phyloP scores from a whole-genome alignment of 164 flowering plant genomes.

The Chloranthus sessilifolius region DNA sequence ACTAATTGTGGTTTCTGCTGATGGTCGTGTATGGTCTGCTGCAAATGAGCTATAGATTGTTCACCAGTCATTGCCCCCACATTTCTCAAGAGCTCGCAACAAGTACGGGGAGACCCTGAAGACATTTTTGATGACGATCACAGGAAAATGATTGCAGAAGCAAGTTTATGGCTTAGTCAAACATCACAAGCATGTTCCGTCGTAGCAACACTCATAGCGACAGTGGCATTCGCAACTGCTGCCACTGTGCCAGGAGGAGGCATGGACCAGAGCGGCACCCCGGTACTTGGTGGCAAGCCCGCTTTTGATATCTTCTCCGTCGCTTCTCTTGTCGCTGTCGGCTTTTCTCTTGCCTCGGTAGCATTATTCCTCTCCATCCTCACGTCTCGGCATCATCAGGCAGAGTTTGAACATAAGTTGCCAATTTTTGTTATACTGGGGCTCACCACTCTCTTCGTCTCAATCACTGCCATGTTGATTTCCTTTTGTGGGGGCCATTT shows the following conservation, averaged over 20 bases:
- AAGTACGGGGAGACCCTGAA: slow-evolving; percentile 14
- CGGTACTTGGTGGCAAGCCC: slow-evolving; percentile 11
- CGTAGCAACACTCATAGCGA: slow-evolving; percentile 17
- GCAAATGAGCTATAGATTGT: too few species aligned
- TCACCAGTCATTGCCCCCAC: slow-evolving; percentile 14
- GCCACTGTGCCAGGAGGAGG: slow-evolving; percentile 22
- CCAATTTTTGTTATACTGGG: slow-evolving; percentile 16
- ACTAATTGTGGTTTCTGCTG: too few species aligned
- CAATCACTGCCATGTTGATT: slow-evolving; percentile 21
- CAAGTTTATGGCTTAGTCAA: slow-evolving; percentile 20
- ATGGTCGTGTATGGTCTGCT: too few species aligned
- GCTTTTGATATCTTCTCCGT: slow-evolving; percentile 19
- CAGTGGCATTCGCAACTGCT: slow-evolving; percentile 30
- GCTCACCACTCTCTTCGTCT: slow-evolving; percentile 19
- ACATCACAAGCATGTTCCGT: slow-evolving; percentile 25
- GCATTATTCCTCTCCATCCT: slow-evolving; percentile 23
- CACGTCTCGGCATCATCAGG: slow-evolving; percentile 17
- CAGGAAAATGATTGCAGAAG: slow-evolving; percentile 6
- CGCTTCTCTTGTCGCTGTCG: slow-evolving; percentile 21
- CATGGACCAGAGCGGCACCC: slow-evolving; percentile 2
- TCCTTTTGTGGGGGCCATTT: slow-evolving; percentile 25
- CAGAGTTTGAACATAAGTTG: slow-evolving; percentile 11
- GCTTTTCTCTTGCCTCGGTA: slow-evolving; percentile 20
- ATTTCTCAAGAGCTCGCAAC: slow-evolving; percentile 10
- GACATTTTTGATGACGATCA: slow-evolving; percentile 22